Conservation (phyloP, 495 filamentous ascomycete genomes). For the Chaetomium fimeti region DNA sequence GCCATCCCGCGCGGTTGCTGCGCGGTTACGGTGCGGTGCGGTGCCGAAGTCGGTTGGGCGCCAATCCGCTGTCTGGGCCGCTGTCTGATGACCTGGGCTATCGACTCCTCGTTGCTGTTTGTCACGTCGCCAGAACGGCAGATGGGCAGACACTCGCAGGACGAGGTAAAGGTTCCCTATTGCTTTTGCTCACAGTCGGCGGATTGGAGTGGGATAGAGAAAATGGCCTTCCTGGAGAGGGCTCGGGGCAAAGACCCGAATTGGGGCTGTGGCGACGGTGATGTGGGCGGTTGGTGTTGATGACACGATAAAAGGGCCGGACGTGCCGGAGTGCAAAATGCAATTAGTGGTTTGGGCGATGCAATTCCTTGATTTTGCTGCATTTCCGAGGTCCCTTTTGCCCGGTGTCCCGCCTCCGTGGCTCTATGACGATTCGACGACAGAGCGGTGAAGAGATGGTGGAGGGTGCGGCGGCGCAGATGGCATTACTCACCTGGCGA, state of each 20-base stretch:
- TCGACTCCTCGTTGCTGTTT: neutral
- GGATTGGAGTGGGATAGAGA: neutral
- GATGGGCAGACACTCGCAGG: no score
- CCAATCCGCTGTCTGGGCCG: conserved; percentile 10
- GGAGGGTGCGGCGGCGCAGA: neutral
- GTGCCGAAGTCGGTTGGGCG: neutral
- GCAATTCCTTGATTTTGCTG: conserved; percentile 13
- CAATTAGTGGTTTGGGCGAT: neutral
- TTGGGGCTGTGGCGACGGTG: conserved; percentile 1
- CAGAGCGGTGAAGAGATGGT: neutral
- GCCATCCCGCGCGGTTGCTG: conserved; percentile 1
- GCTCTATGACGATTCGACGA: conserved; percentile 4
- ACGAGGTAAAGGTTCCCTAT: neutral
- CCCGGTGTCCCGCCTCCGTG: neutral
- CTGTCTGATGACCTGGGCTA: conserved; percentile 13
- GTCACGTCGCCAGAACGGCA: no score
- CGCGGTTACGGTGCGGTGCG: conserved; percentile 1
- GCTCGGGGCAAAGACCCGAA: neutral
- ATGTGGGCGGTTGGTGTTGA: conserved; percentile 9
- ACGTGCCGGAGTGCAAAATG: neutral
- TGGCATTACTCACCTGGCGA: conserved; percentile 19
- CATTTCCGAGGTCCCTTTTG: neutral
- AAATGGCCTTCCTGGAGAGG: neutral
- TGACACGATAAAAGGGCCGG: neutral
- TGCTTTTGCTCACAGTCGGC: neutral